Evolutionary conservation across 1,284 basidiomycete genomes (phyloP), one percentile per base, ranked within the genome.

Genomic region (Sphaerobolus stellatus): DNA sequence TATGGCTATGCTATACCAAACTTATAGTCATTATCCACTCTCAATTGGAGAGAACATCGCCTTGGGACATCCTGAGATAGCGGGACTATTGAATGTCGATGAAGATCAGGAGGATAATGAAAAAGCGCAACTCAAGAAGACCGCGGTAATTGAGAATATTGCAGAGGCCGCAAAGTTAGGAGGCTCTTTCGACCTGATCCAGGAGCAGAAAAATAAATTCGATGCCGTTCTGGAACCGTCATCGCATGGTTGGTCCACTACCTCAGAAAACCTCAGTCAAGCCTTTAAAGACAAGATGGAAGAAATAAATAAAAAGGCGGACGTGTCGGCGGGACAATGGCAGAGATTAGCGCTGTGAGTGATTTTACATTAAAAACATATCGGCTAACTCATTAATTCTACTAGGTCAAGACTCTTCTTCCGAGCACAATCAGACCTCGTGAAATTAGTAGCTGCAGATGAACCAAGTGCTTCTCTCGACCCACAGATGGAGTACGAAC

Each of bases 381-480:
- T 27, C 46, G 7, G 13, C 6, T 9, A 6, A 28, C 3, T 28
- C 14, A 4, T 25, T 9, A 24, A 25, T 30, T 41, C 45, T 28
- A 22, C 7, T 34, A 74, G 72, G 13, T 68, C 71, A 0, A 64
- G 75, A 29, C 71, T 68, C 2, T 75, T 74, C 54, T 71, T 80
- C 77, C 71, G 76, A 3, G 70, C 81, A 36, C 67, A 68, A 13
- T 75, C 76, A 0, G 72, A 71, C 2, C 65, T 69, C 4, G 66
- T 80, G 45, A 76, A 73, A 33, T 72, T 79, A 28, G 68, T 79
- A 2, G 74, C 72, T 1, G 75, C 80, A 3, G 80, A 82, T 50
- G 79, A 82, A 58, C 80, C 79, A 1, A 80, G 75, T 47, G 80
- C 78, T 2, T 79, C 80, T 0, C 67, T 82, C 9, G 81, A 82